Conservation (phyloP, 345 rosid species). For the Angophora floribunda region DNA sequence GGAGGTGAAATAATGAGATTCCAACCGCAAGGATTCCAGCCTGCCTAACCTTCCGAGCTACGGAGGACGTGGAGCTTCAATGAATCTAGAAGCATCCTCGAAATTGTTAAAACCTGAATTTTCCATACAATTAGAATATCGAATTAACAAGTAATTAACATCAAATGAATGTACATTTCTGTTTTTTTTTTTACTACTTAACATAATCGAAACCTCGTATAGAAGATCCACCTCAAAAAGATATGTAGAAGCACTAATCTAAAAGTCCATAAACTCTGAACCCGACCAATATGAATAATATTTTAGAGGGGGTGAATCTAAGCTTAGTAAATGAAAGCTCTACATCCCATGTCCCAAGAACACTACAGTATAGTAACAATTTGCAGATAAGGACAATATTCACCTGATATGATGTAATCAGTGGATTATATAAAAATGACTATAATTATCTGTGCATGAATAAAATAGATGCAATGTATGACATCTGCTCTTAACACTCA, state of each 20-base stretch:
- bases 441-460: background rate
- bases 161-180: background rate
- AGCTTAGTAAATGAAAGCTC: too few species aligned
- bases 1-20: background rate
- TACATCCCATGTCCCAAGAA: fast-evolving
- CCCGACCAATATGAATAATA: too few species aligned
- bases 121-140: background rate
- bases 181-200: too few species aligned
- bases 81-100: background rate
- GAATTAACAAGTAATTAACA: background rate
- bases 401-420: fast-evolving
- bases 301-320: too few species aligned
- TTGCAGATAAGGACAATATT: background rate
- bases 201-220: too few species aligned
- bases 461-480: too few species aligned
- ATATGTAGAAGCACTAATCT: too few species aligned
- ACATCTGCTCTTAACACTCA: too few species aligned
- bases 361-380: too few species aligned
- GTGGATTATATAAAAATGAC: too few species aligned
- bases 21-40: background rate
- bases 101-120: background rate
- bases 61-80: background rate
- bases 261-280: too few species aligned
- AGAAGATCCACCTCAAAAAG: background rate
- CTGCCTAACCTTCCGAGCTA: background rate